Base-by-base conservation (phyloP, 73 alveolate genomes). In the Paramecium tetraurelia region DNA sequence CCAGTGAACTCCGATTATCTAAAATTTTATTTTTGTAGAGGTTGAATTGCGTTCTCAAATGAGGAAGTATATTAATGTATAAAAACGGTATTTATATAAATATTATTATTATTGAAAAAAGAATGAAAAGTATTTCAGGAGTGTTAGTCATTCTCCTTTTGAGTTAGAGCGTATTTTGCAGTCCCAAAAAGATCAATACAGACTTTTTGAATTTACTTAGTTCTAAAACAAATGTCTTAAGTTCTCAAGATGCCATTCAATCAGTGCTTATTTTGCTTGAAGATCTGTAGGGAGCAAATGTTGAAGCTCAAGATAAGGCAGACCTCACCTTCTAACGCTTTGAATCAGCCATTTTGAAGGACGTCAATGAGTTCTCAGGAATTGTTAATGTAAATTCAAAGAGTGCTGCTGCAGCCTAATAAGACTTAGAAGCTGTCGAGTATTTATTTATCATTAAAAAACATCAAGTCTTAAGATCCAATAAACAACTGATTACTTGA, bases 291-390 rank as follows among this genome's bases (percentile, higher is more conserved):
- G 87, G 87, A 35, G 87, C 87, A 9, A 75, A 75, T 38, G 59
- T 75, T 75, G 87, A 75, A 75, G 57, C 87, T 22, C 59, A 75
- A 75, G 87, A 75, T 14, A 75, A 75, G 33, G 87, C 87, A 21
- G 87, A 75, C 59, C 46, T 75, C 20, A 75, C 87, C 38, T 75
- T 35, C 22, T 36, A 75, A 41, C 58, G 87, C 7, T 75, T 75
- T n/a, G 87, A 75, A 75, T 38, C n/a, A 14, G 87, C 87, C 21
- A 75, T 75, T 35, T 75, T 75, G 5, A 0, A 38, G n/a, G 87
- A 75, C 12, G 35, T 75, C 58, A 75, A 75, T 38, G 87, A 75
- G 59, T 75, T 75, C 58, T 75, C 87, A 75, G 87, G 87, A 75
- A 75, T 75, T 75, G 87, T 75, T 35, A 75, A 75, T 38, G 87